Evolutionary conservation across 192 early-diverging fungal genomes (phyloP).

Genomic region (Funneliformis geosporum): DNA sequence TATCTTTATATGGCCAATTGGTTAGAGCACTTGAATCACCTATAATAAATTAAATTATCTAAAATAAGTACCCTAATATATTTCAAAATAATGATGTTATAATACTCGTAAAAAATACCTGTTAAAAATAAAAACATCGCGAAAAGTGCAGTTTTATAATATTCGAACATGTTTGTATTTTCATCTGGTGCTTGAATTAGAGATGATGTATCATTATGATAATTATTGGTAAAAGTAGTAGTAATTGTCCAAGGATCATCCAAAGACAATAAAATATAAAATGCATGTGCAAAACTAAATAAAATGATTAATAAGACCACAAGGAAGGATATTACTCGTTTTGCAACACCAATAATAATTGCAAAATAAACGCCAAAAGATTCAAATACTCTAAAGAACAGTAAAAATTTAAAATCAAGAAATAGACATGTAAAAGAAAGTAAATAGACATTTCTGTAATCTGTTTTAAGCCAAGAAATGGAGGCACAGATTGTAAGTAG

Average conservation of each 20-base stretch:
- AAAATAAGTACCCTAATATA: background rate
- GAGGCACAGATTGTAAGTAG: background rate
- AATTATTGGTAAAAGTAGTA: background rate
- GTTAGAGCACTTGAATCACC: background rate
- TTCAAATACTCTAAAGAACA: background rate
- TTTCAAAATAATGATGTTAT: no score
- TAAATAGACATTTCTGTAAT: background rate
- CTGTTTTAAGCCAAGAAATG: background rate
- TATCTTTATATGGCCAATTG: background rate
- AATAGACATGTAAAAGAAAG: background rate
- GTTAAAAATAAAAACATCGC: background rate
- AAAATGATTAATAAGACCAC: background rate
- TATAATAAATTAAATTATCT: background rate
- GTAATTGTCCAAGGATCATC: background rate
- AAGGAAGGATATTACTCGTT: background rate
- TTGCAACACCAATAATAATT: conserved; percentile 16
- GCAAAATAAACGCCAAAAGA: conserved; percentile 16
- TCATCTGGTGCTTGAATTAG: background rate
- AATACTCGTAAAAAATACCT: background rate
- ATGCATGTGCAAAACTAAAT: conserved; percentile 5
- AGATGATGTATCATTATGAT: background rate
- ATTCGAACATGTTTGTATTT: background rate
- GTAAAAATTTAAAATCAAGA: conserved; percentile 3
- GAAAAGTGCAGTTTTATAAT: background rate
- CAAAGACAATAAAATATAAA: background rate